phyloP scores from a whole-genome alignment of 148 eudicot species.

The Persicaria tinctoria region DNA sequence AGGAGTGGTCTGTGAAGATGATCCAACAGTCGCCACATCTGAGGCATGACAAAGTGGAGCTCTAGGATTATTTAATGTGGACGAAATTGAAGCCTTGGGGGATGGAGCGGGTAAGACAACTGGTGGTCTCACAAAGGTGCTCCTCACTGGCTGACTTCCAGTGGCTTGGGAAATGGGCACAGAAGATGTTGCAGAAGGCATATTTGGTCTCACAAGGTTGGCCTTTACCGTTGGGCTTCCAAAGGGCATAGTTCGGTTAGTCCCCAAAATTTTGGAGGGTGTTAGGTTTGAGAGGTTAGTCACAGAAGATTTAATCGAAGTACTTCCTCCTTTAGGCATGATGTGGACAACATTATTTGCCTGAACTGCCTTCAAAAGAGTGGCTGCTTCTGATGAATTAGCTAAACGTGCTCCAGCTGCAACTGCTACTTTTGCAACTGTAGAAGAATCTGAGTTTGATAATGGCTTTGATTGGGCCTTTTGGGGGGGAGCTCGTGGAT shows the following conservation, averaged over 20 bases:
- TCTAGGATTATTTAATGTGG: neutral
- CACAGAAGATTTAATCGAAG: conserved; percentile 31
- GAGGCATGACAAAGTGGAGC: neutral
- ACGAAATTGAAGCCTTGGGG: neutral
- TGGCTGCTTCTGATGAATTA: conserved; percentile 55
- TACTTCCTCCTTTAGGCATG: conserved; percentile 35
- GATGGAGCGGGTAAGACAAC: conserved; percentile 8
- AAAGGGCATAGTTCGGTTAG: conserved; percentile 16
- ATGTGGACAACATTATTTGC: conserved; percentile 53
- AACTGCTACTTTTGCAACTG: conserved; percentile 74
- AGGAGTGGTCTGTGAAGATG: neutral
- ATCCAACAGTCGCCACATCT: neutral
- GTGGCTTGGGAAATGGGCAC: conserved; percentile 20
- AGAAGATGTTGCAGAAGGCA: conserved; percentile 12
- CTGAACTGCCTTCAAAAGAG: conserved; percentile 55
- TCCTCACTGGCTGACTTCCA: conserved; percentile 33
- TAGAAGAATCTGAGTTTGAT: conserved; percentile 38
- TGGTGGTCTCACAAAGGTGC: conserved; percentile 24
- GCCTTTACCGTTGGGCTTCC: conserved; percentile 33
- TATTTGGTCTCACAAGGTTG: conserved; percentile 25
- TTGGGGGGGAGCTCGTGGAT: conserved; percentile 28
- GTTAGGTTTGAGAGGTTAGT: conserved; percentile 23
- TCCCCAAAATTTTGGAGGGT: conserved; percentile 32
- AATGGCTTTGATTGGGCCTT: conserved; percentile 32
- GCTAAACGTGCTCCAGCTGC: conserved; percentile 92